phyloP scores from a whole-genome alignment of 192 early-diverging fungal species.

The Tieghemiomyces parasiticus region DNA sequence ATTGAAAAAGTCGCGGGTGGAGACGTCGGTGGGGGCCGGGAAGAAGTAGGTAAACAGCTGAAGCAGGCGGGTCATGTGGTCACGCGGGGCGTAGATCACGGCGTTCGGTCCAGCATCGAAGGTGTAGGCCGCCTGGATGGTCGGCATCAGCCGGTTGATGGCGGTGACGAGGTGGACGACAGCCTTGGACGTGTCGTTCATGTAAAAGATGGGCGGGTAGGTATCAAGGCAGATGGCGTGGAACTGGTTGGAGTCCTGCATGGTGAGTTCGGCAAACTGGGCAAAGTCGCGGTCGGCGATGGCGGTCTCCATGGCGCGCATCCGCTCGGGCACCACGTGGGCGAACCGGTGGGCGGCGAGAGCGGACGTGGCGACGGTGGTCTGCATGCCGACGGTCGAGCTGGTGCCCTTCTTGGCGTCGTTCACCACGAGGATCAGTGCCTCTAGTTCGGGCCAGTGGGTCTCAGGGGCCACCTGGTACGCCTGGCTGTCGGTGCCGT shows the following conservation, averaged over 20 bases:
- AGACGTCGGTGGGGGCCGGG: slow-evolving; percentile 34
- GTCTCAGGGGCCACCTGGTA: slow-evolving; percentile 75
- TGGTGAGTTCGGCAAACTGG: slow-evolving; percentile 85
- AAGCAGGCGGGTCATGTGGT: slow-evolving; percentile 75
- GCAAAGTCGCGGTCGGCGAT: slow-evolving; percentile 75
- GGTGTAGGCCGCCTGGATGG: slow-evolving; percentile 85
- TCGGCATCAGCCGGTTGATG: slow-evolving; percentile 47
- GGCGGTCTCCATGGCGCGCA: slow-evolving; percentile 79
- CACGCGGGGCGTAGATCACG: slow-evolving; percentile 75
- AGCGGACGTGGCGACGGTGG: slow-evolving; percentile 80
- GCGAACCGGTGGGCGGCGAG: slow-evolving; percentile 73
- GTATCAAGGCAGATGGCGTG: slow-evolving; percentile 98
- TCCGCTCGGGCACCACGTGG: slow-evolving; percentile 75
- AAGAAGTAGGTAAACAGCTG: slow-evolving; percentile 75
- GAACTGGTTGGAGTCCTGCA: slow-evolving; percentile 99
- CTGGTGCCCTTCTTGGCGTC: slow-evolving; percentile 84
- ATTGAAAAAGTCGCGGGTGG: slow-evolving; percentile 31
- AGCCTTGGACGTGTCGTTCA: slow-evolving; percentile 87
- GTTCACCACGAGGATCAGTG: slow-evolving; percentile 84
- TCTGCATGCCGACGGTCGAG: slow-evolving; percentile 95
- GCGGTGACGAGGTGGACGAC: slow-evolving; percentile 72
- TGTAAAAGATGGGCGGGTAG: slow-evolving; percentile 93
- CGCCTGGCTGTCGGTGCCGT: slow-evolving; percentile 80
- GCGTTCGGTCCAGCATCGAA: slow-evolving; percentile 99
- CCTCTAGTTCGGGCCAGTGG: slow-evolving; percentile 95